phyloP scores from a whole-genome alignment of 805 yeast genomes.

The Phaffomyces antillensis region DNA sequence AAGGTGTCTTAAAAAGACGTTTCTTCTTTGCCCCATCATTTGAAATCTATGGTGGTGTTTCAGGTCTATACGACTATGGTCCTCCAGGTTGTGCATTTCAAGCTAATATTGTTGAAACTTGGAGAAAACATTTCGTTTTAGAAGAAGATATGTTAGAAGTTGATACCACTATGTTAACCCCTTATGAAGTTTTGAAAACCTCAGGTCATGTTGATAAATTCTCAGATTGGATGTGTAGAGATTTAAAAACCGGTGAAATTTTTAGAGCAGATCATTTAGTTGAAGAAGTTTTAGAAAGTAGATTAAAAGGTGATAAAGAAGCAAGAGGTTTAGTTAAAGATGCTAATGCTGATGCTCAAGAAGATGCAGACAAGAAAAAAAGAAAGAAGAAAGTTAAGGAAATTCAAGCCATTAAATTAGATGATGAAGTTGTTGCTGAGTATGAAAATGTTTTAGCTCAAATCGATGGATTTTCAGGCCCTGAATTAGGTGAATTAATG shows the following conservation, averaged over 20 bases:
- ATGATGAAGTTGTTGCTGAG: constrained; percentile 70
- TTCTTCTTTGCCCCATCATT: constrained; percentile 97
- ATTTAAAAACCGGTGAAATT: constrained; percentile 91
- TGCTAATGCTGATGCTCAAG: constrained; percentile 52
- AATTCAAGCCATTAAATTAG: constrained; percentile 80
- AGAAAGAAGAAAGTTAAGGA: constrained; percentile 95
- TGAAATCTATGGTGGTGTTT: constrained; percentile 96
- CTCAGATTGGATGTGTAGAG: constrained; percentile 99
- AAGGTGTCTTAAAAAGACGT: constrained; percentile 86
- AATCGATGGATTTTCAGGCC: constrained; percentile 94
- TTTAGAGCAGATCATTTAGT: constrained; percentile 98
- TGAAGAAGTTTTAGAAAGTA: constrained; percentile 93
- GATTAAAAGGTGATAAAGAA: constrained; percentile 94
- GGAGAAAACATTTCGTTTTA: constrained; percentile 96
- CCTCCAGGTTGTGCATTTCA: constrained; percentile 99
- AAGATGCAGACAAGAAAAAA: constrained; percentile 81
- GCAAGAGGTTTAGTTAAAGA: constrained; percentile 74
- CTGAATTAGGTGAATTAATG: constrained; percentile 85
- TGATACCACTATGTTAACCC: constrained; percentile 96
- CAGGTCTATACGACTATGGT: constrained; percentile 97
- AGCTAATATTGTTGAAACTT: constrained; percentile 86
- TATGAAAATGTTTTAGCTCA: constrained; percentile 83
- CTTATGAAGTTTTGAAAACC: constrained; percentile 94
- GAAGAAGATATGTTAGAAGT: constrained; percentile 99
- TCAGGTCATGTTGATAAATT: constrained; percentile 99